Evolutionary conservation across 768 basidiomycete species (phyloP), one percentile per base, ranked within the genome.

Genomic region (Neoboletus subvelutipes): DNA sequence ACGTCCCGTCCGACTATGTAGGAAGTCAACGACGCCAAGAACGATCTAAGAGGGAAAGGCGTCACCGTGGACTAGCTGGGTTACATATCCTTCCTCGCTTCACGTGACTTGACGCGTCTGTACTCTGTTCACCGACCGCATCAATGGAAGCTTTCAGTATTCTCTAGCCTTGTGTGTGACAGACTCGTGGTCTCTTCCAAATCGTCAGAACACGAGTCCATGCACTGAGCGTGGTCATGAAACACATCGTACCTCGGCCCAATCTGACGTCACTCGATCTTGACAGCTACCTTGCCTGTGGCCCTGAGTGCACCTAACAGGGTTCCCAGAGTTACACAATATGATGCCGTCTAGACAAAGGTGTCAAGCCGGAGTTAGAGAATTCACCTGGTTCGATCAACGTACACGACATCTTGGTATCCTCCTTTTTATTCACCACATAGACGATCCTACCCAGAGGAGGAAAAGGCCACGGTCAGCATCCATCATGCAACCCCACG

Each of bases 281-380:
- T 81, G 24, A 90, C 78, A 4, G 89, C 76, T 4, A 91, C 78
- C 66, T 90, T 90, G 0, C 90, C 90, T 4, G 76, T 80, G n/a
- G n/a, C n/a, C n/a, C n/a, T n/a, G n/a, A n/a, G n/a, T n/a, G n/a
- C n/a, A n/a, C n/a, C n/a, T n/a, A n/a, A n/a, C n/a, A n/a, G n/a
- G n/a, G n/a, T n/a, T n/a, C n/a, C n/a, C n/a, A n/a, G n/a, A n/a
- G n/a, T n/a, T n/a, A n/a, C n/a, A n/a, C n/a, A n/a, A 28, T 5
- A 28, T 28, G 28, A 3, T 1, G 85, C 83, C 20, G 83, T 76
- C 36, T 10, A 45, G 10, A 36, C 26, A 4, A 40, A 22, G 1
- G 24, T 13, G 22, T 26, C 15, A 12, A 26, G 28, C 45, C 58
- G 29, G 33, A 12, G 17, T 26, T 26, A 28, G 7, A 29, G 26